Evolutionary conservation across 768 basidiomycete species (phyloP), one percentile per base, ranked within the genome.

Genomic region (Termitomyces sp.): DNA sequence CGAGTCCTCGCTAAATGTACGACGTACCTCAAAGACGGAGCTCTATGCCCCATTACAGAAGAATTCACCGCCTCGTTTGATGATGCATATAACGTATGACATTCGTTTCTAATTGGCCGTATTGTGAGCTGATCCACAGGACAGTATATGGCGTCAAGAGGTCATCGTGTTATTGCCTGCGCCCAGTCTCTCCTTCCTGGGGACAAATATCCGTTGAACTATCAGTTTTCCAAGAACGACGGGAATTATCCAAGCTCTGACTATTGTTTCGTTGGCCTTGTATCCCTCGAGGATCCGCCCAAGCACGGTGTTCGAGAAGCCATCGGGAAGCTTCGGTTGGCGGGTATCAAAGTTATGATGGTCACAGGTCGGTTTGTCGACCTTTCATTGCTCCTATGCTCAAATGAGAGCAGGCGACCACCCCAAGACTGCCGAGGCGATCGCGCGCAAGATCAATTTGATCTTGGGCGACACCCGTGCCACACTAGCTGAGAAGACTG

Each of bases 311-410:
- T 88, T 13, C 81, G 86, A 34, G 84, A 88, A 63, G 86, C 85
- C 10, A 86, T 88, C 62, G 85, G 85, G 5, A 86, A 84, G 26
- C 80, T 88, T 52, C 80, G 86, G 56, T 75, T 86, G 8, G 86
- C 86, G 3, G 86, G 86, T 1, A 88, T 87, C 66, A 87, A 86
- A 68, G 85, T 88, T 34, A 87, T 87, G 82, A 88, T 88, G 86
- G 83, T 88, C 5, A 88, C 85, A 24, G 85, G 84, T 81, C 29
- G 52, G 73, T 64, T 20, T 41, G 10, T 9, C 37, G 16, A 5
- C 22, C 59, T 29, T 51, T 36, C 26, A 20, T 47, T 13, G 22
- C 41, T 53, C 13, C 8, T 26, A 9, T 28, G 12, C 9, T 47
- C 39, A 52, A 26, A 54, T 39, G 12, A 26, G 34, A 57, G 3